These are phyloP conservation scores for Alisma plantagoaquatica DNA, from an alignment of 106 monocot species.

Conservation along the genomic window DNA sequence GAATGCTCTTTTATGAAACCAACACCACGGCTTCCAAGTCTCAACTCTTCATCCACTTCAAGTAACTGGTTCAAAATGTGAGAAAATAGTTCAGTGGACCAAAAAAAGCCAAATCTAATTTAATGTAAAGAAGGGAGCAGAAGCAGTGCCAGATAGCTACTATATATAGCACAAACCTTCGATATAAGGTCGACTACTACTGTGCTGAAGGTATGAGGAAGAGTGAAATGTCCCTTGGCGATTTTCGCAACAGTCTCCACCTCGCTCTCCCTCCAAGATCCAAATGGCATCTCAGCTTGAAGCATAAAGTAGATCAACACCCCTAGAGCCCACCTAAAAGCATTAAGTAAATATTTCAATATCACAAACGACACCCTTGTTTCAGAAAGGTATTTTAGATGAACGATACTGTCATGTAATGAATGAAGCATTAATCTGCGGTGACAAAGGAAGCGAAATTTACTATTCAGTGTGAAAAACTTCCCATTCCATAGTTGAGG, in stretches of 20 bases:
- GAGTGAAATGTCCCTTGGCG: slow-evolving; percentile 66
- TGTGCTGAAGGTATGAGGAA: slow-evolving; percentile 59
- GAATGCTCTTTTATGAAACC: slow-evolving; percentile 57
- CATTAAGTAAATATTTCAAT: neutral
- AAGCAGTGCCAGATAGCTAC: too few relatives aligned
- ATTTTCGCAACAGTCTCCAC: slow-evolving; percentile 69
- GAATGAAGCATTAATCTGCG: neutral
- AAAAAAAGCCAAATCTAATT: neutral
- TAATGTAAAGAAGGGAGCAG: neutral
- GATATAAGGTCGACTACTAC: slow-evolving; percentile 81
- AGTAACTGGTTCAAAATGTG: slow-evolving; percentile 40
- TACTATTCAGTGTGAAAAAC: neutral
- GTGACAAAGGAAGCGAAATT: neutral
- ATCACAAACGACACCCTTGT: too few relatives aligned
- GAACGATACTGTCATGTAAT: neutral
- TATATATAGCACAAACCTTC: slow-evolving; percentile 57
- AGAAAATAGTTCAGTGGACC: neutral
- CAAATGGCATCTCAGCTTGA: slow-evolving; percentile 86
- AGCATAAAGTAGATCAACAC: slow-evolving; percentile 92
- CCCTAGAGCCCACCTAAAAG: slow-evolving; percentile 94
- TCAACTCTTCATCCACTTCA: slow-evolving; percentile 55
- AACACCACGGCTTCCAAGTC: slow-evolving; percentile 53
- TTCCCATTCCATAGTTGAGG: neutral
- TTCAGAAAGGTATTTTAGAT: too few relatives aligned
- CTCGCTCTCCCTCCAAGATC: slow-evolving; percentile 84